These are phyloP conservation scores for Hypoxylon perforatum DNA, from an alignment of 495 filamentous ascomycete genomes.

Conservation along the genomic window DNA sequence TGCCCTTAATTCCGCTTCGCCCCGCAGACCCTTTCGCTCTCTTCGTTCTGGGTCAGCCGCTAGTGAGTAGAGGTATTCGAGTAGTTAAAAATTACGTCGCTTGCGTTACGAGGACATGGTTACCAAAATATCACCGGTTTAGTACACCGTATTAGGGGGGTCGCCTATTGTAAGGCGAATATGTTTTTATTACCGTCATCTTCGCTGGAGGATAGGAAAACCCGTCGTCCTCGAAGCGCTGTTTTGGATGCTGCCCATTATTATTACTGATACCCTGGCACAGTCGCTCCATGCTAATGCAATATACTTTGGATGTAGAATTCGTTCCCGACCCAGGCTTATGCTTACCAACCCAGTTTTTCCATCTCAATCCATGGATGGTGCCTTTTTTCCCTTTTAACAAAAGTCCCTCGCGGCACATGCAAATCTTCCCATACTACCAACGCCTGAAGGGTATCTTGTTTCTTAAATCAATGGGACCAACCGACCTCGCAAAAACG, in stretches of 20 bases:
- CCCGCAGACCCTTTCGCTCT: too few relatives aligned
- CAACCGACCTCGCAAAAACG: constrained; percentile 27
- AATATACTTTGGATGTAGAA: constrained; percentile 16
- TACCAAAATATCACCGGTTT: too few relatives aligned
- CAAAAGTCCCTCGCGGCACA: constrained; percentile 39
- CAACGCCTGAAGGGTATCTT: constrained; percentile 43
- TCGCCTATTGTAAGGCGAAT: too few relatives aligned
- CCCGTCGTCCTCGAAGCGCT: constrained; percentile 14
- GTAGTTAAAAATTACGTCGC: too few relatives aligned
- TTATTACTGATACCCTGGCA: constrained; percentile 8
- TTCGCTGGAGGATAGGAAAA: neutral
- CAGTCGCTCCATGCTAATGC: constrained; percentile 29
- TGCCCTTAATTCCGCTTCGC: too few relatives aligned
- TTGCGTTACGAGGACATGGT: too few relatives aligned
- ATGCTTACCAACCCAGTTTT: constrained; percentile 14
- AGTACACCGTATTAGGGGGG: too few relatives aligned
- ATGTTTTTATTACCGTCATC: neutral
- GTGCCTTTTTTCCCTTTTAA: too few relatives aligned
- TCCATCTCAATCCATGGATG: neutral
- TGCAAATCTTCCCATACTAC: constrained; percentile 29
- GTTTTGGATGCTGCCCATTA: constrained; percentile 28
- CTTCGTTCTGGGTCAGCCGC: too few relatives aligned
- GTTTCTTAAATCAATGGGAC: constrained; percentile 40
- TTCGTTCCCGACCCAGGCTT: constrained; percentile 13
- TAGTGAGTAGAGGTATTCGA: too few relatives aligned